Conservation (phyloP, 1,284 basidiomycete species). For the Melampsora occidentalis region DNA sequence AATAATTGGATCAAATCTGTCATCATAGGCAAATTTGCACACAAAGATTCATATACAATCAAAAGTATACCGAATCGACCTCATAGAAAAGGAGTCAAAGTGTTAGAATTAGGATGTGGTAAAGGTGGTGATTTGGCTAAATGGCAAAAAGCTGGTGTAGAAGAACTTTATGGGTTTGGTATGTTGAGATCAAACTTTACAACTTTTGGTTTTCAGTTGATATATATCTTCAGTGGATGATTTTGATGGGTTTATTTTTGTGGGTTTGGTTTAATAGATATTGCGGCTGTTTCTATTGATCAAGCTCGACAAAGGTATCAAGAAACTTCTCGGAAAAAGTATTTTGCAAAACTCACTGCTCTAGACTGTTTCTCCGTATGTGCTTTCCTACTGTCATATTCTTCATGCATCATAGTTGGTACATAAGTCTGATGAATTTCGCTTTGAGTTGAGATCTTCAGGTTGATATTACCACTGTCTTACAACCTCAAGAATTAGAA, state of each 20-base stretch:
- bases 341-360: constrained; percentile 75
- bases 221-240: no score
- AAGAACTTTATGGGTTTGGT: constrained; percentile 79
- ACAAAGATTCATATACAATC: constrained; percentile 45
- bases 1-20: constrained; percentile 99
- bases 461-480: constrained; percentile 66
- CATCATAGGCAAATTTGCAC: constrained; percentile 77
- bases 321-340: constrained; percentile 60
- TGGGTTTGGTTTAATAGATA: constrained; percentile 62
- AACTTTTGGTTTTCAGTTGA: no score
- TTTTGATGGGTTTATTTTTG: neutral
- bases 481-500: constrained; percentile 63
- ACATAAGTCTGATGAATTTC: neutral
- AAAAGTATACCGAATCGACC: constrained; percentile 32
- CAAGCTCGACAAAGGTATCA: constrained; percentile 74
- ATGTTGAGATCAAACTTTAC: constrained; percentile 50
- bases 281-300: constrained; percentile 82
- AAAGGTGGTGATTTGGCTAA: constrained; percentile 97
- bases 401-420: neutral
- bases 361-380: constrained; percentile 78
- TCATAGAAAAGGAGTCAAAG: constrained; percentile 61
- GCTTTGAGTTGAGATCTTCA: constrained; percentile 45
- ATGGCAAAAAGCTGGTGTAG: constrained; percentile 83
- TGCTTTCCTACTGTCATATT: constrained; percentile 15
- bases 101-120: constrained; percentile 94